phyloP scores from a whole-genome alignment of 2,329 filamentous ascomycete genomes.

The Aureobasidium sp. region DNA sequence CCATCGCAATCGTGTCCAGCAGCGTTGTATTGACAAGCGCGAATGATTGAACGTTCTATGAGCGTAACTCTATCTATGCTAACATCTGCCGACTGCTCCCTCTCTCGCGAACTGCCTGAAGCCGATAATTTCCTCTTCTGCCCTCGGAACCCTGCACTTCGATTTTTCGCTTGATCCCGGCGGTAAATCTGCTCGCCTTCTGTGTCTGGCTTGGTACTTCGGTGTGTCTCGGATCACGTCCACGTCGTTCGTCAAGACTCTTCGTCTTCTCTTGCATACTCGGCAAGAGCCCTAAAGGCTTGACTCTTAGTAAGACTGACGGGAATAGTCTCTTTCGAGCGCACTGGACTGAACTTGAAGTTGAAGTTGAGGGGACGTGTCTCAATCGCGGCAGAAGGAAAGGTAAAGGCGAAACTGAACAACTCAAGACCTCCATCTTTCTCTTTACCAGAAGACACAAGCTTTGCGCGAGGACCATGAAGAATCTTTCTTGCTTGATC shows the following conservation, averaged over 20 bases:
- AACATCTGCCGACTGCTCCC: too few species aligned
- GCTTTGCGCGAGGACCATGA: background rate
- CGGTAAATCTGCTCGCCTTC: background rate
- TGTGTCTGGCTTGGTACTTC: background rate
- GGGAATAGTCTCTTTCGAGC: background rate
- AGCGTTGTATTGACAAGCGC: too few species aligned
- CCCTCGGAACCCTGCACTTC: too few species aligned
- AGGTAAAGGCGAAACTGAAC: background rate
- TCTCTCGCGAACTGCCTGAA: too few species aligned
- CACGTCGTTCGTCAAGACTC: background rate
- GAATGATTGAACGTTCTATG: too few species aligned
- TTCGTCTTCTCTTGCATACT: background rate
- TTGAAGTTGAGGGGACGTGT: background rate
- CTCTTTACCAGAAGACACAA: background rate
- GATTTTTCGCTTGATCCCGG: too few species aligned
- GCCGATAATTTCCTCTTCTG: too few species aligned
- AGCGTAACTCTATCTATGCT: too few species aligned
- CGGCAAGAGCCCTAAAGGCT: background rate
- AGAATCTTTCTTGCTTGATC: background rate
- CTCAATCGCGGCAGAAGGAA: background rate
- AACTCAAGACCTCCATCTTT: background rate
- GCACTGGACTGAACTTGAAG: background rate
- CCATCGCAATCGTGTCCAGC: too few species aligned
- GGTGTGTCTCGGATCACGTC: too few species aligned
- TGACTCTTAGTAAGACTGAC: background rate